These are phyloP conservation scores for Mangifera indica DNA, from an alignment of 345 rosid genomes.

Conservation along the genomic window DNA sequence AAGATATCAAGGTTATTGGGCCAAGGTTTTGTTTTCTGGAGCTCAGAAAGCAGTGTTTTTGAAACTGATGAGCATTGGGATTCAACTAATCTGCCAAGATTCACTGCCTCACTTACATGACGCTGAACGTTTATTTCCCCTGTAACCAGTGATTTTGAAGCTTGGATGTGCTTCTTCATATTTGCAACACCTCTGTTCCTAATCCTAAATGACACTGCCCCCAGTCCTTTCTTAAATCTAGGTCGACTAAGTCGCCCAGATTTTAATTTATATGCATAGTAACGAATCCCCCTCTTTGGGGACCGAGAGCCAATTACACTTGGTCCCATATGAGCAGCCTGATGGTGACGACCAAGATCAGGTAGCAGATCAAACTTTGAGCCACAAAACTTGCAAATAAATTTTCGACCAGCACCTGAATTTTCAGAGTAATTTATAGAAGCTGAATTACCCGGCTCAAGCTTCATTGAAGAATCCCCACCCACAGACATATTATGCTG, in stretches of 20 bases:
- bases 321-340: constrained; percentile 94
- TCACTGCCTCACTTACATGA: constrained; percentile 32
- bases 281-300: constrained; percentile 66
- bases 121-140: constrained; percentile 38
- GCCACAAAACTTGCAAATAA: constrained; percentile 87
- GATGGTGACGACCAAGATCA: constrained; percentile 99
- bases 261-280: constrained; percentile 71
- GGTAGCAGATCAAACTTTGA: constrained; percentile 88
- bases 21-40: constrained; percentile 75
- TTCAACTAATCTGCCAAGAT: constrained; percentile 54
- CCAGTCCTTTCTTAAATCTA: constrained; percentile 80
- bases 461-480: constrained; percentile 39
- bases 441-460: constrained; percentile 37
- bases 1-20: constrained; percentile 83
- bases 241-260: constrained; percentile 94
- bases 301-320: constrained; percentile 53
- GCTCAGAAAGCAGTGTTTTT: constrained; percentile 58
- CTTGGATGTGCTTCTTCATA: constrained; percentile 79
- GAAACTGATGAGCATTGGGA: constrained; percentile 74
- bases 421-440: constrained; percentile 43
- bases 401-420: constrained; percentile 48
- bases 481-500: constrained; percentile 26
- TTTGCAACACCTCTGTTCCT: constrained; percentile 60
- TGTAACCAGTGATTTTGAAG: constrained; percentile 45
- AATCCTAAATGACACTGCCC: constrained; percentile 70